These are phyloP conservation scores for Pseudocercospora musae DNA, from an alignment of 2,329 filamentous ascomycete species.

Conservation along the genomic window DNA sequence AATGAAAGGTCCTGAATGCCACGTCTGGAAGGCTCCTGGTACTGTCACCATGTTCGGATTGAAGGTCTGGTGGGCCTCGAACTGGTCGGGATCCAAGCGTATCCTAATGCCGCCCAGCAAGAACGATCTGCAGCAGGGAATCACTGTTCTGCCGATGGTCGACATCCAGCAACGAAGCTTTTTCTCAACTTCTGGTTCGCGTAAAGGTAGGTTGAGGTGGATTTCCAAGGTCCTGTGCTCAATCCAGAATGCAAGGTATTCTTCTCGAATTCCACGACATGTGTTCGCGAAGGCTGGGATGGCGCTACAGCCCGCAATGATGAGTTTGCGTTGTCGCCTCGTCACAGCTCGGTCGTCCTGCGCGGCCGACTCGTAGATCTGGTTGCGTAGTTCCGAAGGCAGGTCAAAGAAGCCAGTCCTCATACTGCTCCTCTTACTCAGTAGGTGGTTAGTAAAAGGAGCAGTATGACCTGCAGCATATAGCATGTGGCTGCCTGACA, in stretches of 20 bases:
- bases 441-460: too few relatives aligned
- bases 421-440: too few relatives aligned
- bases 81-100: background rate
- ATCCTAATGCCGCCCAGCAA: background rate
- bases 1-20: background rate
- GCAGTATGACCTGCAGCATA: too few relatives aligned
- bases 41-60: background rate
- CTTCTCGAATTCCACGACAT: background rate
- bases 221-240: background rate
- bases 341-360: background rate
- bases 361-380: slow-evolving; percentile 10
- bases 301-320: background rate
- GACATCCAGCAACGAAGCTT: background rate
- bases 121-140: background rate
- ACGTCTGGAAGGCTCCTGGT: background rate
- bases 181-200: background rate
- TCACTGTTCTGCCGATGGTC: background rate
- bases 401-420: slow-evolving; percentile 9
- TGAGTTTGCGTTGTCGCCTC: background rate
- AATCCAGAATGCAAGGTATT: background rate
- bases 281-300: background rate
- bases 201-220: background rate
- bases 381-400: slow-evolving; percentile 14
- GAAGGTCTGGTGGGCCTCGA: background rate
- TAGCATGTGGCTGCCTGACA: background rate